Evolutionary conservation across 352 stramenopile genomes (phyloP), one percentile per base, ranked within the genome.

Genomic region (Nothophytophthora sp.): DNA sequence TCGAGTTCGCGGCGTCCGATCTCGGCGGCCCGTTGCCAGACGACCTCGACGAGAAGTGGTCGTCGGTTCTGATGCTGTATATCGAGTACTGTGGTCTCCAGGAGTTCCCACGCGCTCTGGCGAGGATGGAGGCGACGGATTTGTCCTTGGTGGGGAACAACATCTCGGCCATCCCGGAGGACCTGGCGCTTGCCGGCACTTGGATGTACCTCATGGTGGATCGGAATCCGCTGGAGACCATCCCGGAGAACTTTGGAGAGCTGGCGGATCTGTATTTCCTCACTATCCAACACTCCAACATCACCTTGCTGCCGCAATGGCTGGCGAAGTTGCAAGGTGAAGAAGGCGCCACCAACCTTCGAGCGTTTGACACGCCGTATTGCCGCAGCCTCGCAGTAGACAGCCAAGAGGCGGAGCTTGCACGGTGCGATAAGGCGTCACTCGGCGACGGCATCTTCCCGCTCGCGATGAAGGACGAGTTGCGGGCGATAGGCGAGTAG

Each of bases 161-260:
- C 38, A 77, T 77, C 29, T 62, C 63, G 1, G 19, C 44, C 2
- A 34, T 81, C 5, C 56, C 67, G 0, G 53, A 75, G 28, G 38
- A 54, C 18, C 39, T 77, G 2, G 50, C 45, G 0, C 9, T 49
- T 22, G 18, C 36, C 12, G 24, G 41, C 1, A 46, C 33, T 2
- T 67, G 48, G 50, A 64, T 72, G 65, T 69, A 74, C 51, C 27
- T 75, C 11, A 70, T 66, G 50, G 30, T 81, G 29, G 69, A 80
- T 39, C 60, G 61, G 16, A 76, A 74, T 19, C 65, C 61, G 13
- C 20, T 63, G 11, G 18, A 47, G 5, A 29, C 28, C 6, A 38
- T 67, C 9, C 59, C 59, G 3, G 37, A 59, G 1, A 55, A 30
- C 36, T 51, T 60, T 23, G 11, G 13, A 35, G 32, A 34, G 3